phyloP scores from a whole-genome alignment of 306 rosid genomes.

The Hylodesmum podocarpum region DNA sequence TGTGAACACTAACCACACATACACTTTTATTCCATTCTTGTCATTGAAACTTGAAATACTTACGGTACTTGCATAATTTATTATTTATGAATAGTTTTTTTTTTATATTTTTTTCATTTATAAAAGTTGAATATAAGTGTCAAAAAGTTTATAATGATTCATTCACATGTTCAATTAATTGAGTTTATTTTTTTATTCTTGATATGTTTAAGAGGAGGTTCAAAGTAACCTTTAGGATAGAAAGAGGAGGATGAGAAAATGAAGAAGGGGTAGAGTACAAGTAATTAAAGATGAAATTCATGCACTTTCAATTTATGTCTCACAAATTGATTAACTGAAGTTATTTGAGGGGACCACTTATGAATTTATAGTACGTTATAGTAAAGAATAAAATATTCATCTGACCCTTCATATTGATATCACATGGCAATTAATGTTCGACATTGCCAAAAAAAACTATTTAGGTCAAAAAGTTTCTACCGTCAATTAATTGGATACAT shows the following conservation, averaged over 20 bases:
- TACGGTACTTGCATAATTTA: too few species aligned
- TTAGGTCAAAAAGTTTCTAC: neutral
- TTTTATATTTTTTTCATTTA: too few species aligned
- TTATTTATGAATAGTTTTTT: too few species aligned
- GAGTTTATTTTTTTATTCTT: neutral
- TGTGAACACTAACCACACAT: neutral
- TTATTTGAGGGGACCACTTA: neutral
- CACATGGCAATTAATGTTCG: neutral
- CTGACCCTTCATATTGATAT: neutral
- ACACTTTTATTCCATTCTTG: neutral
- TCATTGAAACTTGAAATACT: neutral
- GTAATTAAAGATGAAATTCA: neutral
- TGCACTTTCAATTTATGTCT: neutral
- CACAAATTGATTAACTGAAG: neutral
- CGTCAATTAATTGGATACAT: neutral
- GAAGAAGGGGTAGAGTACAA: neutral
- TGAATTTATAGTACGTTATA: neutral
- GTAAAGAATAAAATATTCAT: constrained; percentile 5
- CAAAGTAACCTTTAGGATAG: neutral
- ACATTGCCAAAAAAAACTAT: neutral
- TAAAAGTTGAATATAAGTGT: too few species aligned
- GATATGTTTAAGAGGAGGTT: neutral
- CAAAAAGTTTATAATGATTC: too few species aligned
- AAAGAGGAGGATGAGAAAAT: neutral
- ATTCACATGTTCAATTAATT: too few species aligned